Base-by-base conservation (phyloP, 1,284 basidiomycete genomes). In the Pascua sp. region DNA sequence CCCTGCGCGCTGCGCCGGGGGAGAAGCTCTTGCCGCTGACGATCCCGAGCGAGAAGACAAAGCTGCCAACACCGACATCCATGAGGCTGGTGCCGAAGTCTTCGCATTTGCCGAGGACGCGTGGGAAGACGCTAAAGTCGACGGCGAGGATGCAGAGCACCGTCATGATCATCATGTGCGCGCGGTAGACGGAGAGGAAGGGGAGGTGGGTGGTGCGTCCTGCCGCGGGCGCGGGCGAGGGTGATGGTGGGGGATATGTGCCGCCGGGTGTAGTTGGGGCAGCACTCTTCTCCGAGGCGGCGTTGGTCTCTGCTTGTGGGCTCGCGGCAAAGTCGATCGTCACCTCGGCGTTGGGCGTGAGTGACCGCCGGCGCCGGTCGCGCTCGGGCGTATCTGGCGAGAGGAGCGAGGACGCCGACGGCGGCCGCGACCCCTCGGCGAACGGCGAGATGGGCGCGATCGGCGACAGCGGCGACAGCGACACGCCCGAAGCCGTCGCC, bases 121-220 rank as follows among this genome's bases (percentile, higher is more conserved):
- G 84, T 0, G 95, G 95, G 69, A 98, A 98, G 24, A 95, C 82
- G 0, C 84, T 84, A 69, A 99, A 99, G 71, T 99, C 96, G 48
- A 98, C 95, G 0, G 96, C 95, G 9, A 98, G 84, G 61, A 99
- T 98, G 42, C 86, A 88, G 45, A 96, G 81, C 43, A 89, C 79
- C 0, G 96, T 98, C 81, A 98, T 85, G 39, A 97, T 78, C 82
- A 98, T 88, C 91, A 98, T 94, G 71, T 98, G 91, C 2, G 93
- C 86, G 48, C 96, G 82, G 73, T 96, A 98, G 0, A 89, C 85
- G 9, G 92, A 90, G 55, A 99, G 76, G 48, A 91, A 88, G 1
- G 80, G 76, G 44, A 74, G 55, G 59, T 58, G 65, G 39, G 49
- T 38, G 24, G 42, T 38, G n/a, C 24, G 24, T 3, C 24, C 24